Conservation (phyloP, 1,284 basidiomycete genomes). For the Mycosarcoma mackinlayi region DNA sequence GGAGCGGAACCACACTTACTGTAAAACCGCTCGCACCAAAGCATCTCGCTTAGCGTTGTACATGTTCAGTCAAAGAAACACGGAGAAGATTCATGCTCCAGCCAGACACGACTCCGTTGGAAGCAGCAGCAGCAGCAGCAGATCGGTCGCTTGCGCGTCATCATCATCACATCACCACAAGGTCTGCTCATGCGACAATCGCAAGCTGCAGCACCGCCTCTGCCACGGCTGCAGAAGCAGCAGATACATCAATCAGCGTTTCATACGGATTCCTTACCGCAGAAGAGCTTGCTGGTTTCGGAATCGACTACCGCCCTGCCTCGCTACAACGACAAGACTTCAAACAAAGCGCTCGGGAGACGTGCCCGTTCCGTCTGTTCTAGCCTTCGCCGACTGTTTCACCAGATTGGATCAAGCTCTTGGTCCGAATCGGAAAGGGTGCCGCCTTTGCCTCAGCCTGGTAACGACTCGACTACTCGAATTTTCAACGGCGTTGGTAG, state of each 20-base stretch:
- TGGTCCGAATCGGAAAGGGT: not conserved
- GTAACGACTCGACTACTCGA: not conserved
- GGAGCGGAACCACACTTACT: too few relatives aligned
- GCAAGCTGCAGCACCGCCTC: not conserved
- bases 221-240: not conserved
- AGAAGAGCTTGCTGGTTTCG: not conserved
- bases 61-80: too few relatives aligned
- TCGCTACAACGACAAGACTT: not conserved
- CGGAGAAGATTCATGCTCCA: conserved; percentile 15
- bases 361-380: conserved; percentile 16
- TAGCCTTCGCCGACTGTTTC: conserved; percentile 16
- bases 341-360: not conserved
- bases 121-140: too few relatives aligned
- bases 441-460: not conserved
- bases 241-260: not conserved
- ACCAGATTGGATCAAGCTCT: conserved; percentile 1
- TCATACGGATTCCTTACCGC: conserved; percentile 1
- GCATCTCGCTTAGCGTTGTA: too few relatives aligned
- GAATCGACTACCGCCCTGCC: not conserved
- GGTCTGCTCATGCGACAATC: not conserved
- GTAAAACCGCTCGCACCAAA: too few relatives aligned
- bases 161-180: conserved; percentile 20
- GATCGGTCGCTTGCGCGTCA: not conserved
- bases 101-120: conserved; percentile 1
- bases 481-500: too few relatives aligned